Base-by-base conservation (phyloP, 768 basidiomycete species). In the Agaricus bisporus region DNA sequence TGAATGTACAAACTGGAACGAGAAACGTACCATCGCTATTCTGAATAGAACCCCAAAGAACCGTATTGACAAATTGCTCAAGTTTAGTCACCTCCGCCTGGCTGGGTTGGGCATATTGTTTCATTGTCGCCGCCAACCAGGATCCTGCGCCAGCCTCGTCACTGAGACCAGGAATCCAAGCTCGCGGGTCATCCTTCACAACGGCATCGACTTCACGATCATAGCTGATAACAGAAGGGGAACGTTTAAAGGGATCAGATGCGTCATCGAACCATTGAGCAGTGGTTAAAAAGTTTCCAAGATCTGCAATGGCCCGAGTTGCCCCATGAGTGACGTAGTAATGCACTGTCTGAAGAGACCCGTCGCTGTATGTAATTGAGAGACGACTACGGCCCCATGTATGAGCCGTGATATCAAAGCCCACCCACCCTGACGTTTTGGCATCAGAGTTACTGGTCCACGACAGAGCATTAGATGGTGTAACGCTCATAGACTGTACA, bases 131-230 rank as follows among this genome's bases (percentile, higher is more conserved):
- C 7, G 80, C 78, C 12, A 82, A 59, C 78, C 78, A 81, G 20
- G 78, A 79, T 10, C 79, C 79, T 0, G 80, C 79, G 26, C 80
- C 80, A n/a, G 76, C 80, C 62, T 82, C 80, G 57, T 82, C 79
- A 47, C 77, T 79, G 55, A 81, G 59, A 0, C 80, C 80, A n/a
- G 78, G 74, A 48, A 82, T 82, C 80, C 80, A 82, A 12, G 78
- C 78, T 37, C 80, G 63, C 12, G 77, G 70, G 51, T 80, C 80
- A 57, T 81, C 73, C 57, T 62, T 71, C 1, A 82, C 78, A 1
- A 73, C 54, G 7, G 74, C 74, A 55, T 80, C 75, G 2, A 74
- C 76, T 50, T 75, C 67, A 8, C 79, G 69, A 55, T 82, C 80
- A 56, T 78, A 82, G 56, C 73, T 77, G 53, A 80, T 78, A 17